Percentiles rank a stretch among this genome's conserved stretches.
These are phyloP conservation scores for Magnolia officinalis DNA, from an alignment of 164 flowering plant species.

Conservation along the genomic window DNA sequence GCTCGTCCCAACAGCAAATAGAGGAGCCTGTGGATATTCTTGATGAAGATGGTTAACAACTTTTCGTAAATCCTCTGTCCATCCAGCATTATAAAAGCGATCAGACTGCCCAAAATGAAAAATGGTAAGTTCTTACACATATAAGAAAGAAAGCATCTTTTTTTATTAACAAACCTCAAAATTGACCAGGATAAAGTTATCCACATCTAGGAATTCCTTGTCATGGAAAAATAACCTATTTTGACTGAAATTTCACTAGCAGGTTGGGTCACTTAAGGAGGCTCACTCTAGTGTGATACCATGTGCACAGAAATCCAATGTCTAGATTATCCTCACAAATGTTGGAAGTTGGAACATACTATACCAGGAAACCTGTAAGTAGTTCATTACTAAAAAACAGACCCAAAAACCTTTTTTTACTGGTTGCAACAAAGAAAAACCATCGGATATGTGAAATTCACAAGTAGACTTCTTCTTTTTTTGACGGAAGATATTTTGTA, in stretches of 20 bases:
- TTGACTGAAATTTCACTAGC: too few species aligned
- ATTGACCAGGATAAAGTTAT: neutral
- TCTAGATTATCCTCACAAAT: too few species aligned
- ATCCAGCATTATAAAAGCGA: constrained; percentile 96
- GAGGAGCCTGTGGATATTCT: constrained; percentile 66
- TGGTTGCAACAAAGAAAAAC: neutral
- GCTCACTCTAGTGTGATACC: too few species aligned
- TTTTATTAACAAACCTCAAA: neutral
- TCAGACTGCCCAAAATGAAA: constrained; percentile 62
- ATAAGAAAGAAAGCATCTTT: neutral
- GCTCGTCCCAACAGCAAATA: constrained; percentile 90
- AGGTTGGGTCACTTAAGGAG: too few species aligned
- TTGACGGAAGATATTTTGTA: neutral
- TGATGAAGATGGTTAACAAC: constrained; percentile 62
- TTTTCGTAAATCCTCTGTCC: constrained; percentile 80
- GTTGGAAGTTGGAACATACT: neutral
- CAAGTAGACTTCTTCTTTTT: neutral
- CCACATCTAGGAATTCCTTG: neutral
- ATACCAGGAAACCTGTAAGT: neutral
- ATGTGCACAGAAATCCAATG: too few species aligned
- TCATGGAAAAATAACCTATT: too few species aligned
- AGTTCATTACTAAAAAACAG: neutral
- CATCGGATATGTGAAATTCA: neutral
- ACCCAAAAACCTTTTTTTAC: neutral
- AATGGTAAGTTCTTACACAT: neutral